phyloP scores from a whole-genome alignment of 1,284 basidiomycete species.

The Coniophora puteana region DNA sequence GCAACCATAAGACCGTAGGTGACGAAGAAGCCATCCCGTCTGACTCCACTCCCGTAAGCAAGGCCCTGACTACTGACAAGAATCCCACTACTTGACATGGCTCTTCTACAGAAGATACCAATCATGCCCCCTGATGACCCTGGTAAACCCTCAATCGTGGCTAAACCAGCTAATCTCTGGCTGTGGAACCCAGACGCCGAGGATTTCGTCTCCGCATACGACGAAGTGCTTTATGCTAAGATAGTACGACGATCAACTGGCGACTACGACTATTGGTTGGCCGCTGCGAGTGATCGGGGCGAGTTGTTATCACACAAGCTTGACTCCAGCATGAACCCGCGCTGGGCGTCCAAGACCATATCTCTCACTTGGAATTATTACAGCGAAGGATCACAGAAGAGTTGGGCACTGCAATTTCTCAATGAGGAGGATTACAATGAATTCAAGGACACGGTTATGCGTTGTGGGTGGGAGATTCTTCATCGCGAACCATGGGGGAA shows the following conservation, averaged over 20 bases:
- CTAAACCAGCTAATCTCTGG: constrained; percentile 54
- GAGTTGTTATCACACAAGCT: constrained; percentile 61
- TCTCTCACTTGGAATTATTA: constrained; percentile 87
- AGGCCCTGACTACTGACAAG: too few species aligned
- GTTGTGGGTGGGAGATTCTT: constrained; percentile 79
- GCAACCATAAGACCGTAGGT: too few species aligned
- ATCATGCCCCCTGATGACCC: constrained; percentile 4
- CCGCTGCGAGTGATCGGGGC: constrained; percentile 48
- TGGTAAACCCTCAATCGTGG: constrained; percentile 35
- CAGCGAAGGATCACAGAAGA: constrained; percentile 61
- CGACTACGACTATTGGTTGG: constrained; percentile 62
- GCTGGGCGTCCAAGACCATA: constrained; percentile 54
- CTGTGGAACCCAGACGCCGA: constrained; percentile 72
- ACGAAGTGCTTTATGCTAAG: constrained; percentile 70
- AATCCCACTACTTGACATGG: too few species aligned
- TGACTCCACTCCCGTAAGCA: constrained; percentile 10
- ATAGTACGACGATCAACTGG: constrained; percentile 53
- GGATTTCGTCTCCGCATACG: constrained; percentile 58
- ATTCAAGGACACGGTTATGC: constrained; percentile 70
- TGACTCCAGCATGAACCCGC: constrained; percentile 72
- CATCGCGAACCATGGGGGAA: constrained; percentile 80
- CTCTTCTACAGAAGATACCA: not conserved
- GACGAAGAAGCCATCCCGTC: not conserved
- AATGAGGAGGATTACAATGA: constrained; percentile 53
- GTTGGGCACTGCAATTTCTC: constrained; percentile 83